phyloP scores from a whole-genome alignment of 495 filamentous ascomycete species.

The Penicillium flavigenum region DNA sequence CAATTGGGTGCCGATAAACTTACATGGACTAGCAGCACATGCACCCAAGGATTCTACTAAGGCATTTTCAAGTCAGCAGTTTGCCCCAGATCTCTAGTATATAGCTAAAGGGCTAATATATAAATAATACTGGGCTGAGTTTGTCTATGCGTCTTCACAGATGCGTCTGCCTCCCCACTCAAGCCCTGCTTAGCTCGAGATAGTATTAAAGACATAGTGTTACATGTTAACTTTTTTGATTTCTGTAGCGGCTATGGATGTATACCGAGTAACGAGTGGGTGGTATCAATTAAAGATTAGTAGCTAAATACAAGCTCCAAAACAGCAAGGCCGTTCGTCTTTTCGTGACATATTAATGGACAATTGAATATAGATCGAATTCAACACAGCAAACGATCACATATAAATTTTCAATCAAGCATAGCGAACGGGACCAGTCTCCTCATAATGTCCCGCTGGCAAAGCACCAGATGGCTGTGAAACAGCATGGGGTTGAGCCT shows the following conservation, averaged over 20 bases:
- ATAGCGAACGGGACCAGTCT: conserved; percentile 12
- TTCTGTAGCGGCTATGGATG: neutral
- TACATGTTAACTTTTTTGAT: neutral
- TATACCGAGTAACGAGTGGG: neutral
- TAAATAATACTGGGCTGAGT: no score
- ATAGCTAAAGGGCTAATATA: no score
- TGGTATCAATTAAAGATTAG: conserved; percentile 11
- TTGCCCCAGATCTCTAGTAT: no score
- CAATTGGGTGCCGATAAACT: no score
- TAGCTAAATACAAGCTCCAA: neutral
- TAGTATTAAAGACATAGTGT: neutral
- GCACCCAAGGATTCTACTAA: no score
- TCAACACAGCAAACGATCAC: neutral
- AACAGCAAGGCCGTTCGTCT: neutral
- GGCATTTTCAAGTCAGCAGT: no score
- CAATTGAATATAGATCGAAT: neutral
- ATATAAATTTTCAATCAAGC: neutral
- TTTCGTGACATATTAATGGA: neutral
- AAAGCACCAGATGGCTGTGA: conserved; percentile 6
- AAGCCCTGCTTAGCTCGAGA: neutral
- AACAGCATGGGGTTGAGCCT: neutral
- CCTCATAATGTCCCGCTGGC: neutral
- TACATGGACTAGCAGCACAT: no score
- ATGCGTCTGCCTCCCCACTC: no score
- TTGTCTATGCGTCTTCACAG: no score